These are phyloP conservation scores for Westerdykella ornata DNA, from an alignment of 2,329 filamentous ascomycete species.

Conservation along the genomic window DNA sequence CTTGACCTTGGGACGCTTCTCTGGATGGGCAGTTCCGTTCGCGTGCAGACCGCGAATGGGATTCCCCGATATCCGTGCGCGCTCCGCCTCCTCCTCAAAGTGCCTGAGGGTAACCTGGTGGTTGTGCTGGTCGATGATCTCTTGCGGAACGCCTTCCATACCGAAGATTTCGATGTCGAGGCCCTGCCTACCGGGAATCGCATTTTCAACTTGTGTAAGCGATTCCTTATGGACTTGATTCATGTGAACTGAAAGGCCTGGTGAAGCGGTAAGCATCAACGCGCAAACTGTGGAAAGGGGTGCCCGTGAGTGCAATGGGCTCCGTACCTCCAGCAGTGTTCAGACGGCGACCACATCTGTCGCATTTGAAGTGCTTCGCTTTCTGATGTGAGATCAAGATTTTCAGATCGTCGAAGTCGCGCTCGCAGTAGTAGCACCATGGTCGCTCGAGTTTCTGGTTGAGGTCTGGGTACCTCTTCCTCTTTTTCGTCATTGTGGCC, in stretches of 20 bases:
- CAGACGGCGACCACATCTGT: conserved; percentile 76
- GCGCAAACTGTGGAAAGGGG: neutral
- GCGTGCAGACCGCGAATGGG: conserved; percentile 52
- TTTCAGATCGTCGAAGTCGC: conserved; percentile 95
- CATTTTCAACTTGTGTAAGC: conserved; percentile 82
- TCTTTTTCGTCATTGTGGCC: conserved; percentile 59
- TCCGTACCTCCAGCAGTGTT: conserved; percentile 86
- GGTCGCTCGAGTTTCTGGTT: conserved; percentile 82
- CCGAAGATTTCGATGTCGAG: conserved; percentile 95
- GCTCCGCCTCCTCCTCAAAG: conserved; percentile 77
- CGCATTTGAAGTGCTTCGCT: conserved; percentile 99
- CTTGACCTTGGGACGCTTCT: conserved; percentile 61
- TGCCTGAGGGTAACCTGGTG: conserved; percentile 80
- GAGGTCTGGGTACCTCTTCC: conserved; percentile 75
- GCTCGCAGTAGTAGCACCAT: conserved; percentile 99
- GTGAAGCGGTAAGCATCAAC: conserved; percentile 1
- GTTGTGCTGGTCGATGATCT: conserved; percentile 74
- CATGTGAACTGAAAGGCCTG: conserved; percentile 92
- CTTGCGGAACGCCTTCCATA: conserved; percentile 92
- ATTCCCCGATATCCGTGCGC: conserved; percentile 76
- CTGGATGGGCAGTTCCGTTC: conserved; percentile 38
- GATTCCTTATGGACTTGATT: conserved; percentile 98
- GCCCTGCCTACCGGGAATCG: conserved; percentile 74
- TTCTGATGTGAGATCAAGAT: conserved; percentile 96
- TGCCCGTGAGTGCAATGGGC: neutral